A percentile compares a stretch with the other conserved stretches of the same genome.
Conservation (phyloP, 108 stramenopile species). For the Pseudonitzschia multiseries region DNA sequence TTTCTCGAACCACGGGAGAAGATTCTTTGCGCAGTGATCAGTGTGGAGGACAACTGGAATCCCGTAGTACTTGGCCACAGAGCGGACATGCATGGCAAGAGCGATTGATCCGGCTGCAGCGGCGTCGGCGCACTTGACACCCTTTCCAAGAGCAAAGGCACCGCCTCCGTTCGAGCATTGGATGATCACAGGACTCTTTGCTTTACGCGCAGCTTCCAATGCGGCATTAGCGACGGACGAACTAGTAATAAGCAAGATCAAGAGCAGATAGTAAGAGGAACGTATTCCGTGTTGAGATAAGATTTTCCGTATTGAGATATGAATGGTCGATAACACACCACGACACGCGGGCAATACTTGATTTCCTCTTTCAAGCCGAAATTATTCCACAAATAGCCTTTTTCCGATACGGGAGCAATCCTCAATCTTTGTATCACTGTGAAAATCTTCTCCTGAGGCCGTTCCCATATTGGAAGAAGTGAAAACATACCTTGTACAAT, state of each 20-base stretch:
- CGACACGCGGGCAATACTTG: too few species aligned
- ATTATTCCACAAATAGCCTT: too few species aligned
- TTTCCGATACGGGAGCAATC: too few species aligned
- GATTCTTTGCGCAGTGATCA: slow-evolving; percentile 90
- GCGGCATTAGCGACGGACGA: slow-evolving; percentile 68
- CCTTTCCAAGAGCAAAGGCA: slow-evolving; percentile 79
- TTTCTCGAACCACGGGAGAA: slow-evolving; percentile 87
- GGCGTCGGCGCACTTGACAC: slow-evolving; percentile 70
- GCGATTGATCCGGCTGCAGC: slow-evolving; percentile 80
- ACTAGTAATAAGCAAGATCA: background rate
- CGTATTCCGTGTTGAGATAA: too few species aligned
- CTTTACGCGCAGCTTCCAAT: slow-evolving; percentile 74
- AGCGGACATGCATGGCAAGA: slow-evolving; percentile 82
- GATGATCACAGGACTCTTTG: slow-evolving; percentile 80
- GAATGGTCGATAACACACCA: too few species aligned
- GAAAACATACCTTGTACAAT: slow-evolving; percentile 72
- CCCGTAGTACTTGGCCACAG: slow-evolving; percentile 86
- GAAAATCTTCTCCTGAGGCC: too few species aligned
- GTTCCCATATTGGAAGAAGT: too few species aligned
- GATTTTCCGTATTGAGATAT: too few species aligned
- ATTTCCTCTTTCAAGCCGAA: too few species aligned
- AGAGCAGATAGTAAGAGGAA: too few species aligned
- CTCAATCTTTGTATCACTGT: too few species aligned
- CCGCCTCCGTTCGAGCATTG: slow-evolving; percentile 81
- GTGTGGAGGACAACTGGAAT: slow-evolving; percentile 89